These are phyloP conservation scores for Dipsacomyces acuminosporus DNA, from an alignment of 371 early-diverging fungal species.

Conservation along the genomic window DNA sequence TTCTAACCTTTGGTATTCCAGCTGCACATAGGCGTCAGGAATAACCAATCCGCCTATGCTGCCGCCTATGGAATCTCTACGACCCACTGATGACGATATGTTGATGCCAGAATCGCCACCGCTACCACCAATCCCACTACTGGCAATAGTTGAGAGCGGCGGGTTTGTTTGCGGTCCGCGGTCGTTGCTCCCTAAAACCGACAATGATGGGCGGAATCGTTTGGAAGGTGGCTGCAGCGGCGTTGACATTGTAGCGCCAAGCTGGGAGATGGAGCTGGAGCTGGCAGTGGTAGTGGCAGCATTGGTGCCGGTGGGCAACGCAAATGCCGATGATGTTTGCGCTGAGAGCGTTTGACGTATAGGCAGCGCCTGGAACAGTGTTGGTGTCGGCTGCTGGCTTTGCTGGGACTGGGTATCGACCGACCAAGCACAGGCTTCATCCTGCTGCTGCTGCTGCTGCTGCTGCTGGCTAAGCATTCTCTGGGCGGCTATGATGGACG, in stretches of 20 bases:
- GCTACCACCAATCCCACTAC: too few species aligned
- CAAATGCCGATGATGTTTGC: not conserved
- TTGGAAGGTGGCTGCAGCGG: not conserved
- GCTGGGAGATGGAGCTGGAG: too few species aligned
- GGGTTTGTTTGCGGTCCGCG: too few species aligned
- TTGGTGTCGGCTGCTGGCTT: not conserved
- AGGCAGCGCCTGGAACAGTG: not conserved
- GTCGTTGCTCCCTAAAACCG: too few species aligned
- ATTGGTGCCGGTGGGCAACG: too few species aligned
- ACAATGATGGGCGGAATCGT: not conserved
- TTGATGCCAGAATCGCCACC: too few species aligned
- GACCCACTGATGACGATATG: not conserved
- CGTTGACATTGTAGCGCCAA: too few species aligned
- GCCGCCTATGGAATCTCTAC: not conserved
- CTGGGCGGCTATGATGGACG: not conserved
- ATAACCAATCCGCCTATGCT: not conserved
- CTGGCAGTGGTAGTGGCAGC: too few species aligned
- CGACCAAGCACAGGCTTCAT: not conserved
- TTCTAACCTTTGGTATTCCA: slow-evolving; percentile 17
- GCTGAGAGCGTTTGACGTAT: not conserved
- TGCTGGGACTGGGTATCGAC: too few species aligned
- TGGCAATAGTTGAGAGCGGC: too few species aligned
- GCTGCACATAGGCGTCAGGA: slow-evolving; percentile 16
- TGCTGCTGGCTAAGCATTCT: not conserved
- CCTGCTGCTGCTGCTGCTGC: not conserved